A percentile compares a stretch with the other conserved stretches of the same genome.
Evolutionary conservation across 2,329 filamentous ascomycete genomes (phyloP).

Genomic region (Cucurbitaria berberidis): DNA sequence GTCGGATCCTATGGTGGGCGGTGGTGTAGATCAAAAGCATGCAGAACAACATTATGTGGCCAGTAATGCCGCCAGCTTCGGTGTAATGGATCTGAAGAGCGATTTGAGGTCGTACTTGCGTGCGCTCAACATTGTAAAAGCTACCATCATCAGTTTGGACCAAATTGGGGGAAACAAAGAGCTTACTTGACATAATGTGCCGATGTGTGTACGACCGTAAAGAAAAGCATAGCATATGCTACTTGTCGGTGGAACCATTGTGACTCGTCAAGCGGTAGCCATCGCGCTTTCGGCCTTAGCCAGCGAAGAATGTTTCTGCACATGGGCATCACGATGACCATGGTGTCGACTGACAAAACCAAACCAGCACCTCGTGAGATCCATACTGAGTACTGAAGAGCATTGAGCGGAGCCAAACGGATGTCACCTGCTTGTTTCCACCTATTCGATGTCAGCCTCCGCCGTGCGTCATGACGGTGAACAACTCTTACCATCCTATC

Average conservation of each 20-base stretch:
- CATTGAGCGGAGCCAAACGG: constrained; percentile 78
- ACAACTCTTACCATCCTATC: constrained; percentile 74
- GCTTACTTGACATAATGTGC: constrained; percentile 93
- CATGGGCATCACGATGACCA: constrained; percentile 90
- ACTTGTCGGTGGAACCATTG: constrained; percentile 96
- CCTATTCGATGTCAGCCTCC: constrained; percentile 58
- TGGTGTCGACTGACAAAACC: constrained; percentile 80
- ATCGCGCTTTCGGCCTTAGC: constrained; percentile 84
- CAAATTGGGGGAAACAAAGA: neutral
- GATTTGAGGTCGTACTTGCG: constrained; percentile 77
- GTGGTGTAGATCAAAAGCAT: constrained; percentile 99
- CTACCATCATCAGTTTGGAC: constrained; percentile 53
- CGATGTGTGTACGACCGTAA: constrained; percentile 75
- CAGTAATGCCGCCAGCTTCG: constrained; percentile 88
- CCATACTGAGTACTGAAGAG: constrained; percentile 88
- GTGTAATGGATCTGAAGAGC: constrained; percentile 92
- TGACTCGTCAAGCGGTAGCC: constrained; percentile 93
- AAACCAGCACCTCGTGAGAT: constrained; percentile 92
- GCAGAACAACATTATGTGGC: constrained; percentile 97
- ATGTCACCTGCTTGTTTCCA: constrained; percentile 74
- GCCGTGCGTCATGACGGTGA: constrained; percentile 21
- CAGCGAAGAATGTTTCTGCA: constrained; percentile 88
- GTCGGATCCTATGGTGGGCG: constrained; percentile 88
- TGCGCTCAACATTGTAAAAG: constrained; percentile 93
- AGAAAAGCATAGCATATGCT: constrained; percentile 86